Evolutionary conservation across 768 basidiomycete genomes (phyloP).

Genomic region (Amanita pseudoporphyria): DNA sequence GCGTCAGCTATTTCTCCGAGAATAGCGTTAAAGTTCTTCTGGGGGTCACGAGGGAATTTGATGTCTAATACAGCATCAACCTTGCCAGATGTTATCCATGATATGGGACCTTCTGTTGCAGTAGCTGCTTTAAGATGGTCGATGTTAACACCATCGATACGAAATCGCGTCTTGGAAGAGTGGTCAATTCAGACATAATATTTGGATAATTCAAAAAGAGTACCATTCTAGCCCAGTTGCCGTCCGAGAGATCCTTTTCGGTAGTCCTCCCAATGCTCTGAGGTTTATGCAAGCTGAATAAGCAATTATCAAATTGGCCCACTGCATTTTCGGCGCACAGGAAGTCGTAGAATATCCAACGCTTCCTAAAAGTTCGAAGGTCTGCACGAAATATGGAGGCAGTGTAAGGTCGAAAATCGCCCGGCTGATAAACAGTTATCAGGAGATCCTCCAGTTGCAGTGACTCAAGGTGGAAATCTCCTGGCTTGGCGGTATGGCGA

Average conservation of each 20-base stretch:
- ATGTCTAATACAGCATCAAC: conserved; percentile 96
- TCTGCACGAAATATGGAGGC: conserved; percentile 92
- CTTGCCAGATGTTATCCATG: conserved; percentile 97
- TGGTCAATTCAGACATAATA: not conserved
- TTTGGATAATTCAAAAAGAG: conserved; percentile 12
- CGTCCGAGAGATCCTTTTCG: conserved; percentile 75
- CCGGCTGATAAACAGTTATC: conserved; percentile 91
- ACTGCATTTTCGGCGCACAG: conserved; percentile 92
- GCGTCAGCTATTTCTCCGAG: conserved; percentile 88
- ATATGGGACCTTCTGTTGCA: conserved; percentile 80
- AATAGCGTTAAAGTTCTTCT: conserved; percentile 69
- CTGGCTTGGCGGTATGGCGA: conserved; percentile 60
- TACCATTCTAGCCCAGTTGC: conserved; percentile 86
- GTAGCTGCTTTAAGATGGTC: conserved; percentile 88
- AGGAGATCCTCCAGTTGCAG: conserved; percentile 89
- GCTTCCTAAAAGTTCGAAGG: conserved; percentile 73
- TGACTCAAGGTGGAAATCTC: conserved; percentile 89
- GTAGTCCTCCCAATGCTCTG: conserved; percentile 92
- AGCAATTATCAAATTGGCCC: conserved; percentile 95
- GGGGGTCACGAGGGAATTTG: conserved; percentile 82
- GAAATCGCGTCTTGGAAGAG: conserved; percentile 68
- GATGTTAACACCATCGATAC: conserved; percentile 94
- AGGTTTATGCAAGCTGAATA: conserved; percentile 93
- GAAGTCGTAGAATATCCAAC: conserved; percentile 95
- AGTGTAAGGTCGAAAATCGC: conserved; percentile 83